Base-by-base conservation (phyloP, 2,329 filamentous ascomycete genomes). In the Fusarium sp. region DNA sequence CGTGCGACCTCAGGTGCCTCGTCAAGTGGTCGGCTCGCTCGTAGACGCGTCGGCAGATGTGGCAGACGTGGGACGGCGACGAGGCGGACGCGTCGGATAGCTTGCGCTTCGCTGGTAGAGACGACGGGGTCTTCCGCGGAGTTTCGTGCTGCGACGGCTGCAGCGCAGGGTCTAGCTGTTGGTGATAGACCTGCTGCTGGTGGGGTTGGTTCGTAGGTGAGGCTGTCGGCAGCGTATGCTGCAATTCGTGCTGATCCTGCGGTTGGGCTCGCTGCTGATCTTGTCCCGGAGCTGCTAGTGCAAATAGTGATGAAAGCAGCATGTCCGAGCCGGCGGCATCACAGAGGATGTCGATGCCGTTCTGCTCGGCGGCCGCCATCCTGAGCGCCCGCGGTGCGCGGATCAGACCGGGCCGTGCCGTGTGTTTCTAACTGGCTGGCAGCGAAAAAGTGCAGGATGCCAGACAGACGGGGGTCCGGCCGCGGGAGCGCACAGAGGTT, bases 241-340 rank as follows among this genome's bases (percentile, higher is more conserved):
- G 76, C 34, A 66, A 64, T 52, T 74, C 67, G 9, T 72, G 67
- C n/a, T 76, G 72, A 20, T 73, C 59, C 42, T 67, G 64, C 24
- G 68, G 59, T 22, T 64, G 63, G 6, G 61, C 58, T 47, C 76
- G 75, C 20, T 77, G 68, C 45, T 67, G 64, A n/a, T 74, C 75
- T 37, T 72, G 34, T 13, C 65, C 65, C 24, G 76, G 76, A 20
- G 75, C 63, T 64, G 76, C 75, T 38, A 78, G 64, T 42, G 76
- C 74, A 57, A 78, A 78, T 22, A 78, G 70, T 11, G 76, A 78
- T 13, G 76, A 78, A 45, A 78, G 68, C 38, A 78, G 62, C 76
- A 78, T 77, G 47, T 78, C 76, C 34, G 76, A 78, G 64, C 76
- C 76, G 42, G 76, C 76, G 61, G 76, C 76, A 73, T 78, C 76